Percentiles rank a stretch among this genome's conserved stretches.
Conservation (phyloP, 129 eudicot genomes). For the Rutidosis leptorrhynchoides region DNA sequence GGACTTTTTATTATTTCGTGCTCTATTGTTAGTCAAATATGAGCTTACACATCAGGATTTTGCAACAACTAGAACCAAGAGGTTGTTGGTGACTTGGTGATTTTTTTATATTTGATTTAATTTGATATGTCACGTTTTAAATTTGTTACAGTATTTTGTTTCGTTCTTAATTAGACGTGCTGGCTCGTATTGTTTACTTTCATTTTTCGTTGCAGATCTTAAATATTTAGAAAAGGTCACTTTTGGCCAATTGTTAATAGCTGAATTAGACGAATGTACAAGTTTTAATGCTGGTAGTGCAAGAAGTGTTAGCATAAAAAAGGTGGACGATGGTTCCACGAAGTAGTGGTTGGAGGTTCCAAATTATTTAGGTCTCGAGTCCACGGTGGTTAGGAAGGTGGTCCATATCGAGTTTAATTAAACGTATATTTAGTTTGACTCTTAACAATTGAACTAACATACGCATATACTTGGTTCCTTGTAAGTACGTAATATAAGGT, state of each 20-base stretch:
- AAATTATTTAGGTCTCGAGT: background rate
- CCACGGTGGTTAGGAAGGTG: slow-evolving; percentile 21
- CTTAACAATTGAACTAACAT: slow-evolving; percentile 17
- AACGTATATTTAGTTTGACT: slow-evolving; percentile 22
- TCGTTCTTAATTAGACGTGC: background rate
- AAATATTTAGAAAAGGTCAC: slow-evolving; percentile 7
- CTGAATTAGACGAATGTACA: background rate
- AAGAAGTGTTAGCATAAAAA: background rate
- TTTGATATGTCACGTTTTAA: slow-evolving; percentile 6
- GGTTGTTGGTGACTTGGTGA: slow-evolving; percentile 21
- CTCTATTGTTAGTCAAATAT: slow-evolving; percentile 27
- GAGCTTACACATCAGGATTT: slow-evolving; percentile 24
- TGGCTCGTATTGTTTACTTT: background rate
- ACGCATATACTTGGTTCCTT: slow-evolving; percentile 28
- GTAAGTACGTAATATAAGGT: no score
- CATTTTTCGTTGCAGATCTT: background rate
- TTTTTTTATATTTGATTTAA: background rate
- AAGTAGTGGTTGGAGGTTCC: slow-evolving; percentile 12
- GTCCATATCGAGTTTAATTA: slow-evolving; percentile 24
- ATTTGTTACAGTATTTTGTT: background rate
- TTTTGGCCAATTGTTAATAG: background rate
- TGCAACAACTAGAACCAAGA: slow-evolving; percentile 25
- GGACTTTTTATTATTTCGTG: slow-evolving; percentile 8
- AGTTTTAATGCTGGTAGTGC: background rate
- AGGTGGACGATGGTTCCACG: slow-evolving; percentile 3